phyloP scores from a whole-genome alignment of 1,139 yeast genomes.

The Hansenula sp. region DNA sequence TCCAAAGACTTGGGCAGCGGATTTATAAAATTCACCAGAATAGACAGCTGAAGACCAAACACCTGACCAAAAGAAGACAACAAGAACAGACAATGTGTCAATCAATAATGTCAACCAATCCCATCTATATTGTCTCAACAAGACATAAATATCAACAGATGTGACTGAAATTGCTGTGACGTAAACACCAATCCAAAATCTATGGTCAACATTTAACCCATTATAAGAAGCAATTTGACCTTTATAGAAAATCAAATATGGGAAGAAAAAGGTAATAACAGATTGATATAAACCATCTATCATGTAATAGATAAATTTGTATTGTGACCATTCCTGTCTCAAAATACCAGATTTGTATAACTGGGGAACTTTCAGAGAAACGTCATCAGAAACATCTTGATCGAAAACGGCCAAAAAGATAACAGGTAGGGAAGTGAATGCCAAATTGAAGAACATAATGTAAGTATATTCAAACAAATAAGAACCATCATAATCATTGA shows the following conservation, averaged over 20 bases:
- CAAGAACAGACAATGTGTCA: conserved; percentile 59
- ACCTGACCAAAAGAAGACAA: conserved; percentile 86
- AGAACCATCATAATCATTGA: conserved; percentile 83
- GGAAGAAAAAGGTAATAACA: conserved; percentile 78
- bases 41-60: conserved; percentile 65
- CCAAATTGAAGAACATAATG: conserved; percentile 89
- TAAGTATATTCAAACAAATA: conserved; percentile 90
- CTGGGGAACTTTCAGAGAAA: conserved; percentile 84
- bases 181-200: conserved; percentile 80
- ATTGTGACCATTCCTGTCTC: conserved; percentile 75
- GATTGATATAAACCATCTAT: conserved; percentile 88
- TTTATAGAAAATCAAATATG: conserved; percentile 61
- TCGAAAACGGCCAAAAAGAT: conserved; percentile 87
- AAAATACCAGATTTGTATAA: conserved; percentile 82
- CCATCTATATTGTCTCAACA: conserved; percentile 88
- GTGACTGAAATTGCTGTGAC: conserved; percentile 78
- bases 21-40: conserved; percentile 70
- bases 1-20: conserved; percentile 74
- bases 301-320: conserved; percentile 82
- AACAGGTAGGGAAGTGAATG: conserved; percentile 92
- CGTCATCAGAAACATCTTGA: conserved; percentile 84
- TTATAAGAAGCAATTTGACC: conserved; percentile 53
- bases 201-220: conserved; percentile 74
- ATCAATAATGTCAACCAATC: conserved; percentile 79
- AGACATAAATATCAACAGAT: conserved; percentile 76